Percentiles rank a stretch among this genome's conserved stretches.
phyloP scores from a whole-genome alignment of 768 basidiomycete species.

The Suillus cothurnatus region DNA sequence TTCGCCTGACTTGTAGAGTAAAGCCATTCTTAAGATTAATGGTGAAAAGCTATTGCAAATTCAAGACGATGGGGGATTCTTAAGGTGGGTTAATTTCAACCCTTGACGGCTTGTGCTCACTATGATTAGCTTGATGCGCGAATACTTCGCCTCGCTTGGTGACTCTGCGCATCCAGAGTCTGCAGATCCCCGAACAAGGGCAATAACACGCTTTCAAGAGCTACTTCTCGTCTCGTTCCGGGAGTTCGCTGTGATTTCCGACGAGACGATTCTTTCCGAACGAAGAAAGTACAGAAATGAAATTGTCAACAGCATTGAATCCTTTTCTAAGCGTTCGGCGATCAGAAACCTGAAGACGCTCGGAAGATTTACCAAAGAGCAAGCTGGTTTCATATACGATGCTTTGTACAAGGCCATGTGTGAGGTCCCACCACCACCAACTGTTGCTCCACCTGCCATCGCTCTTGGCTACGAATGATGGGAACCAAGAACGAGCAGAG shows the following conservation, averaged over 20 bases:
- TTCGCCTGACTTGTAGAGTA: conserved; percentile 18
- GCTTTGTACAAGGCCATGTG: conserved; percentile 86
- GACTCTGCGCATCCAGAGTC: conserved; percentile 93
- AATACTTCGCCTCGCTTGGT: conserved; percentile 92
- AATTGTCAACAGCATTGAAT: conserved; percentile 90
- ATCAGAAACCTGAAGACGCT: conserved; percentile 82
- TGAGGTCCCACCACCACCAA: conserved; percentile 67
- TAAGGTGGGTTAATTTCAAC: conserved; percentile 60
- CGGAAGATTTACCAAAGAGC: conserved; percentile 84
- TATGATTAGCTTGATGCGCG: conserved; percentile 78
- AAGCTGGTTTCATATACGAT: conserved; percentile 90
- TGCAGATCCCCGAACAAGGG: conserved; percentile 82
- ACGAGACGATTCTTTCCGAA: conserved; percentile 89
- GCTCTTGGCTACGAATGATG: conserved; percentile 56
- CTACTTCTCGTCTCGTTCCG: conserved; percentile 95
- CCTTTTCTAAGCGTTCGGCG: conserved; percentile 90
- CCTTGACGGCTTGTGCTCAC: conserved; percentile 1
- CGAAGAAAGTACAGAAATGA: conserved; percentile 85
- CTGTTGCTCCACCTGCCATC: conserved; percentile 48
- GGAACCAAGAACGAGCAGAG: conserved; percentile 77
- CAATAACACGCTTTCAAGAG: conserved; percentile 97
- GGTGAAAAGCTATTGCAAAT: conserved; percentile 89
- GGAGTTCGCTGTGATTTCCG: conserved; percentile 95
- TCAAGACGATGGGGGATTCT: conserved; percentile 96
- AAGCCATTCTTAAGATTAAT: conserved; percentile 97